Conservation (phyloP, 106 monocot genomes). For the Acanthochlamys bracteata region DNA sequence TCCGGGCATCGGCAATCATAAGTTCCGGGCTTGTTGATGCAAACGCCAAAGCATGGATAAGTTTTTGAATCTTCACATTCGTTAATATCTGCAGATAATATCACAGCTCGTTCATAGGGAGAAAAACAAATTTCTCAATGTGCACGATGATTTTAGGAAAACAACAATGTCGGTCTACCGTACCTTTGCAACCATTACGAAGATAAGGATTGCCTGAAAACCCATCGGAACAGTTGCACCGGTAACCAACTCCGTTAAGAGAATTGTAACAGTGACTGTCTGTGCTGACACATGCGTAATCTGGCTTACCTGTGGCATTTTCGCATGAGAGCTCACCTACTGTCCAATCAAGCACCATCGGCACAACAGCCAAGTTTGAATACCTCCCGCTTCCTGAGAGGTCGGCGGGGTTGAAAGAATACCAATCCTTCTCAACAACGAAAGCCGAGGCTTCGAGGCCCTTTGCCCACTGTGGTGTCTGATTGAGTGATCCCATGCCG, state of each 20-base stretch:
- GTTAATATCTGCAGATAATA: conserved; percentile 13
- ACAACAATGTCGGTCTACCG: too few species aligned
- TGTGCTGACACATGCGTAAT: background rate
- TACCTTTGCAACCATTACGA: conserved; percentile 28
- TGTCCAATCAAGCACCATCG: background rate
- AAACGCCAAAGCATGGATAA: background rate
- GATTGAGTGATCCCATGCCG: too few species aligned
- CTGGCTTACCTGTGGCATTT: background rate
- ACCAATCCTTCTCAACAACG: background rate
- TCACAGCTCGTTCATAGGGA: too few species aligned
- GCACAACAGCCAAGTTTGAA: too few species aligned
- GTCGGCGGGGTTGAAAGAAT: too few species aligned
- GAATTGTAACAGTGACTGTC: background rate
- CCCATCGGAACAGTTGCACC: conserved; percentile 22
- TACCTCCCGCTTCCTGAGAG: background rate
- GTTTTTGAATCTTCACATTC: background rate
- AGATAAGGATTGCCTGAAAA: conserved; percentile 44
- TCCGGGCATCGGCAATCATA: conserved; percentile 7
- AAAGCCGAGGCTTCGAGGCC: too few species aligned
- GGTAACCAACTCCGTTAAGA: conserved; percentile 5
- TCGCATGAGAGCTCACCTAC: background rate
- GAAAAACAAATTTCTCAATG: background rate
- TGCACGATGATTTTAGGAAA: too few species aligned
- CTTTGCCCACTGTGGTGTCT: too few species aligned
- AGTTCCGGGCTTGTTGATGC: conserved; percentile 4